Conservation (phyloP, 202 grass and related monocot genomes). For the Carex arenaria region DNA sequence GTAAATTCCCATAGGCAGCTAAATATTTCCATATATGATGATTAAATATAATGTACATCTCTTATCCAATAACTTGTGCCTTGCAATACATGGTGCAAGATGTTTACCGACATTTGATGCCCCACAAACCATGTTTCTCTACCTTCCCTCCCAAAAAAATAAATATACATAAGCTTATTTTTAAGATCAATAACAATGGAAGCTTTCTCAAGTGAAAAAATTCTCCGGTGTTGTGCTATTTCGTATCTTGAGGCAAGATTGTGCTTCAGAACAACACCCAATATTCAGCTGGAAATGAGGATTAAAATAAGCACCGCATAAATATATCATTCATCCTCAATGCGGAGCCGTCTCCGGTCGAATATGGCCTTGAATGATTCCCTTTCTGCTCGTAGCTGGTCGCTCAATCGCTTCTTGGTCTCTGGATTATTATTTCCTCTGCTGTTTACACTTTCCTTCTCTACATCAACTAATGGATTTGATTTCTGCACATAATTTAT, state of each 20-base stretch:
- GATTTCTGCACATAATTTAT: conserved; percentile 43
- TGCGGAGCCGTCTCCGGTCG: conserved; percentile 48
- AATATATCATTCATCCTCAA: conserved; percentile 35
- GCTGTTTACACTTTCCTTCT: conserved; percentile 26
- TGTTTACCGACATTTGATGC: background rate
- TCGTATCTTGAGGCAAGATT: background rate
- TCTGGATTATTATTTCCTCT: conserved; percentile 44
- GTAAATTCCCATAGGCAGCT: background rate
- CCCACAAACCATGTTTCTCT: background rate
- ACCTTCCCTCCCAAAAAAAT: background rate
- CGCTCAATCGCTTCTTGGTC: conserved; percentile 63
- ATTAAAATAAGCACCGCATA: background rate
- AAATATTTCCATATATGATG: background rate
- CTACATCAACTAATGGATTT: conserved; percentile 56
- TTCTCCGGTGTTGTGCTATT: background rate
- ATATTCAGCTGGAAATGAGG: background rate
- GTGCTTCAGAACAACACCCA: background rate
- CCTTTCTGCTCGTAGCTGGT: conserved; percentile 76
- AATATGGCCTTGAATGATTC: conserved; percentile 81
- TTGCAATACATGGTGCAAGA: background rate
- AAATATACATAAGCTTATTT: background rate
- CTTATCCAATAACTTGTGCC: background rate
- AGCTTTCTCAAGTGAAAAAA: background rate
- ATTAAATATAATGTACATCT: background rate
- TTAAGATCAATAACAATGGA: background rate